Evolutionary conservation across 2,329 filamentous ascomycete genomes (phyloP), one percentile per base, ranked within the genome.

Genomic region (Aureobasidium sp.): DNA sequence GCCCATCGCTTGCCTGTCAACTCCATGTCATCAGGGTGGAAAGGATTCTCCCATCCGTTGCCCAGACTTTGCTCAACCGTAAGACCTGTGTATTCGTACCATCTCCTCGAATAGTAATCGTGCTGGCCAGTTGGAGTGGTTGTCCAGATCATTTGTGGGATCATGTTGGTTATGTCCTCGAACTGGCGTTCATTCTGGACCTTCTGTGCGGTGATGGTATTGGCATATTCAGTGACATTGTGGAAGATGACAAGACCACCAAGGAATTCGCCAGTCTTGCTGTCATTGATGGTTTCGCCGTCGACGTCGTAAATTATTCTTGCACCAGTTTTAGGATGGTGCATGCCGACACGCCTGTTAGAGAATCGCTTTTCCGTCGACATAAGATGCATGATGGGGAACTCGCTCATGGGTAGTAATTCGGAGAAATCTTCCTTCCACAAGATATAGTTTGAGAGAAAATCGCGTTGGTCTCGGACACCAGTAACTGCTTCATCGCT

Each of bases 71-170:
- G 77, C 48, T 87, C 83, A 11, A 80, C 77, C 0, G 79, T 81
- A 27, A 91, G 73, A 0, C 89, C 87, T 0, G 89, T 92, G 68
- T 89, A 92, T n/a, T 84, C 82, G 68, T 89, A 90, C 87, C 89
- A 93, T n/a, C 86, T 78, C 51, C 84, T 82, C 63, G 88, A 89
- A 72, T 87, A 92, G 74, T 90, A 92, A 68, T 92, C 88, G 66
- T 84, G 81, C 29, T 77, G 67, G 0, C 89, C 89, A 17, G 87
- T 82, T 0, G 87, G 80, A 0, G 76, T 84, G 0, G 88, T 84
- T 0, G 87, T 91, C 88, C 89, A 93, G 5, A 92, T 85, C 74
- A 82, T 75, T 48, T 76, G 72, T 0, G 76, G 76, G 60, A 79
- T 76, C 66, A 78, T 87, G 66, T 92, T 89, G 66, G 87, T 89